A percentile compares a stretch with the other conserved stretches of the same genome.
Evolutionary conservation across 768 basidiomycete species (phyloP).

Genomic region (Neoboletus magnificus): DNA sequence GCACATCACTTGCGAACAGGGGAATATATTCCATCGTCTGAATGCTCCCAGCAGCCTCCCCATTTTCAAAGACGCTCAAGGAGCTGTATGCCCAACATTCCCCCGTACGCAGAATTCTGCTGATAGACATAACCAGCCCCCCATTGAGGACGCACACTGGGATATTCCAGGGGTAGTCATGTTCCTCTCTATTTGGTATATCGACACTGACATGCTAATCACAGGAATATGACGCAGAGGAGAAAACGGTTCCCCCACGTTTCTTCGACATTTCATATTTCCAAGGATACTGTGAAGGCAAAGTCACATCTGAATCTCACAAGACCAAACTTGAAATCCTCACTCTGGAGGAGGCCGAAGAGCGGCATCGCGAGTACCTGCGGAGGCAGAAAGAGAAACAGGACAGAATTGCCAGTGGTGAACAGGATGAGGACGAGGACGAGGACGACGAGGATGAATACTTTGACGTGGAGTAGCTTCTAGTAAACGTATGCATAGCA

Average conservation of each 20-base stretch:
- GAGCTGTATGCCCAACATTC: slow-evolving; percentile 14
- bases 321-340: slow-evolving; percentile 23
- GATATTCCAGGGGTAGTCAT: neutral
- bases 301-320: slow-evolving; percentile 19
- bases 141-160: slow-evolving; percentile 18
- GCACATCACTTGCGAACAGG: slow-evolving; percentile 23
- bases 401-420: slow-evolving; percentile 9
- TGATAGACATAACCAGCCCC: slow-evolving; percentile 10
- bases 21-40: slow-evolving; percentile 6
- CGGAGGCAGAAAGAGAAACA: slow-evolving; percentile 4
- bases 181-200: neutral
- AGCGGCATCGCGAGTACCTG: neutral
- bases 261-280: slow-evolving; percentile 24
- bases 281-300: slow-evolving; percentile 22
- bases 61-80: slow-evolving; percentile 17
- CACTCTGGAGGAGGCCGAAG: slow-evolving; percentile 17
- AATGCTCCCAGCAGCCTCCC: slow-evolving; percentile 18
- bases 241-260: slow-evolving; percentile 18
- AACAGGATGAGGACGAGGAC: slow-evolving; percentile 6
- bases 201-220: neutral
- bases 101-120: neutral
- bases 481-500: no score
- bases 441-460: slow-evolving; percentile 4
- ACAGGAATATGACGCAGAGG: slow-evolving; percentile 23
- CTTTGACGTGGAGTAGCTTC: neutral